Conservation (phyloP, 2,329 filamentous ascomycete genomes). For the Colletotrichum viniferum region DNA sequence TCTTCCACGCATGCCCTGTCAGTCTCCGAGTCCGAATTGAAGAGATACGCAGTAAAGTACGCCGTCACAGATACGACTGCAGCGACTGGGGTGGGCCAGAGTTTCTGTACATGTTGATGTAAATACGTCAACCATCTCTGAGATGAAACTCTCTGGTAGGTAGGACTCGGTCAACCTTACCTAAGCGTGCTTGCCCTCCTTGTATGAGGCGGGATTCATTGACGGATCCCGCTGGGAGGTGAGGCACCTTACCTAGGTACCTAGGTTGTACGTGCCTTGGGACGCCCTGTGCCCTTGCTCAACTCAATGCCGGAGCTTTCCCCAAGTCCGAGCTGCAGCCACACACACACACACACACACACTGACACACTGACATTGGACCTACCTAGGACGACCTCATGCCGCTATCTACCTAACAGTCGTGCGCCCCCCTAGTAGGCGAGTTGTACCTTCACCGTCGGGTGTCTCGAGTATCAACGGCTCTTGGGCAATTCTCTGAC, state of each 20-base stretch:
- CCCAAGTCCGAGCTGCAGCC: conserved; percentile 14
- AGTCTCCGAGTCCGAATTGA: neutral
- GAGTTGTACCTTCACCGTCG: neutral
- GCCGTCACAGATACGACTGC: no score
- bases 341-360: neutral
- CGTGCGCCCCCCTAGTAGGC: neutral
- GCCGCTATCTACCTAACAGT: neutral
- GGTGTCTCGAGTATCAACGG: neutral
- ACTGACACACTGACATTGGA: neutral
- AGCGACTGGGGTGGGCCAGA: no score
- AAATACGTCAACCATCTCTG: neutral
- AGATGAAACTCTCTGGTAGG: neutral
- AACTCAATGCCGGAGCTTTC: neutral
- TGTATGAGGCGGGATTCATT: neutral
- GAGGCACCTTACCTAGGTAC: neutral
- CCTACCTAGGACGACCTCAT: neutral
- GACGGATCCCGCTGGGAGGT: conserved; percentile 8
- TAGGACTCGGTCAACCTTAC: neutral
- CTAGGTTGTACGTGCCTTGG: neutral
- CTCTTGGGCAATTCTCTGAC: neutral
- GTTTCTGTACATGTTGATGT: neutral
- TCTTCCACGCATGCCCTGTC: neutral
- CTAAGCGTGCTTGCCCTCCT: neutral
- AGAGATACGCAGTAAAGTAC: neutral
- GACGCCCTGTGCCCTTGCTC: neutral